Conservation (phyloP, 768 basidiomycete genomes). For the Lactifluus pinguis region DNA sequence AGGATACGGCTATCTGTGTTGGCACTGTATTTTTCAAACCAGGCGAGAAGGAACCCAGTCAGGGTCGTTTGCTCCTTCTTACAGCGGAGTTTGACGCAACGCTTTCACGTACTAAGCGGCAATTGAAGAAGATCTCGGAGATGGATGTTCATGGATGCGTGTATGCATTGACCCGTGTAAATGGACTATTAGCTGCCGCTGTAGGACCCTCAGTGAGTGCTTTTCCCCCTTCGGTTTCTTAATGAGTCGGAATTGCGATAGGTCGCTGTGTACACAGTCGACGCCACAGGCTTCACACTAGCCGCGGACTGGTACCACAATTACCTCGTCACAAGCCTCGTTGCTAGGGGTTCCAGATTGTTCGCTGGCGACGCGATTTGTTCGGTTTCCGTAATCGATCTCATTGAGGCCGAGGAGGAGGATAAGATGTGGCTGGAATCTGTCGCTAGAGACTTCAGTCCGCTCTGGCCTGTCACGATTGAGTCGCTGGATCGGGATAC, state of each 20-base stretch:
- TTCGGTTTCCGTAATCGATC: conserved; percentile 62
- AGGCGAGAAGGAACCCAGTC: conserved; percentile 28
- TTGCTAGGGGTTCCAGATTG: conserved; percentile 43
- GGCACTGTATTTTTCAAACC: conserved; percentile 30
- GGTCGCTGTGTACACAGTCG: conserved; percentile 34
- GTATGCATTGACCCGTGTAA: conserved; percentile 46
- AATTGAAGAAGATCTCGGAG: conserved; percentile 32
- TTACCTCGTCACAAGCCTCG: conserved; percentile 65
- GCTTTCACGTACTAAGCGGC: conserved; percentile 19
- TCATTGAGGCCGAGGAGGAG: conserved; percentile 35
- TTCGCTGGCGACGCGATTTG: conserved; percentile 74
- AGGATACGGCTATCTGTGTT: conserved; percentile 29
- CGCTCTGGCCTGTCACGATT: conserved; percentile 64
- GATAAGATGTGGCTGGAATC: conserved; percentile 26
- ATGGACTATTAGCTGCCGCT: conserved; percentile 50
- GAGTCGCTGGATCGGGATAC: conserved; percentile 45
- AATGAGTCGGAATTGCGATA: not conserved
- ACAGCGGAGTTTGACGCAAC: conserved; percentile 26
- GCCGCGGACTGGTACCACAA: conserved; percentile 70
- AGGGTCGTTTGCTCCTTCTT: conserved; percentile 57
- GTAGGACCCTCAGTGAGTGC: conserved; percentile 64
- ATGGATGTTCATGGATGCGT: conserved; percentile 54
- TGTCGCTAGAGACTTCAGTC: conserved; percentile 65
- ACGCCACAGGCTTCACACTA: conserved; percentile 33
- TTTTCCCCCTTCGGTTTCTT: not conserved